phyloP scores from a whole-genome alignment of 805 yeast genomes.

The Starmerella powellii region DNA sequence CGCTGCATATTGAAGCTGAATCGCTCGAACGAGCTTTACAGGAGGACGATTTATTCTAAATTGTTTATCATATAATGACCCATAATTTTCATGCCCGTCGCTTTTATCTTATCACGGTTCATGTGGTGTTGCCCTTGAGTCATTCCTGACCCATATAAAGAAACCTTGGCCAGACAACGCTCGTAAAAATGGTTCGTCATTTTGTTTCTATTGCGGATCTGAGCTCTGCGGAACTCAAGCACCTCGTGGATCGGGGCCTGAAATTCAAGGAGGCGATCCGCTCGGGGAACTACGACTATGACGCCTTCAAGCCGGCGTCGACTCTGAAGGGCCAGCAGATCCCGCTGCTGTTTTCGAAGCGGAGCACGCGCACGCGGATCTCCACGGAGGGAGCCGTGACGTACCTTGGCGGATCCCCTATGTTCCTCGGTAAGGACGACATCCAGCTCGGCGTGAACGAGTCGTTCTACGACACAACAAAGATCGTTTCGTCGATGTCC shows the following conservation, averaged over 20 bases:
- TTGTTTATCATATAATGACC: no score
- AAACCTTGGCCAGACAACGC: no score
- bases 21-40: no score
- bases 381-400: conserved; percentile 90
- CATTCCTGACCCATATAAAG: background rate
- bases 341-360: conserved; percentile 73
- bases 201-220: conserved; percentile 73
- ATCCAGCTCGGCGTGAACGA: conserved; percentile 95
- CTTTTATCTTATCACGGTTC: no score
- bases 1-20: no score
- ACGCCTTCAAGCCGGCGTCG: conserved; percentile 37
- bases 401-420: conserved; percentile 88
- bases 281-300: conserved; percentile 34
- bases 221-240: conserved; percentile 53
- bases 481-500: conserved; percentile 87
- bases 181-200: conserved; percentile 35
- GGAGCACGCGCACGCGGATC: conserved; percentile 91
- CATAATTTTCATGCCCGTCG: no score
- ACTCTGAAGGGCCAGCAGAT: conserved; percentile 62
- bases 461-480: conserved; percentile 74
- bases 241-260: conserved; percentile 63
- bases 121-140: background rate
- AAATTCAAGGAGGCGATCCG: conserved; percentile 40
- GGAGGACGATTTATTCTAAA: no score
- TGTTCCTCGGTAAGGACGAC: conserved; percentile 93